Base-by-base conservation (phyloP, 768 basidiomycete genomes). In the Chalciporus sphaerocephalus region DNA sequence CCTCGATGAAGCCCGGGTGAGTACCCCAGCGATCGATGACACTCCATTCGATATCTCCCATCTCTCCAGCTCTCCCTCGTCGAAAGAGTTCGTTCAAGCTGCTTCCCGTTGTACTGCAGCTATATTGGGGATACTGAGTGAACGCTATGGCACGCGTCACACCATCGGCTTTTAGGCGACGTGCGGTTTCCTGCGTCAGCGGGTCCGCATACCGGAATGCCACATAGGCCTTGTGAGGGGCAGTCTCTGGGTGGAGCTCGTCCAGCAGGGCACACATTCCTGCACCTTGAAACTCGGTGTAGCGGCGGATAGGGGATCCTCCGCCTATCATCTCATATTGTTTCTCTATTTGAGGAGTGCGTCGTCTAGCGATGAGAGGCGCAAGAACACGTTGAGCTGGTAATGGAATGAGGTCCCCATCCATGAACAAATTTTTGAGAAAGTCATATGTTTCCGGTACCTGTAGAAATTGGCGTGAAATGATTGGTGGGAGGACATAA, bases 1-100 rank as follows among this genome's bases (percentile, higher is more conserved):
- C 90, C 75, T 98, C 92, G 49, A 99, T 78, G 58, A 98, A 88
- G 4, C 96, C 96, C 5, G 86, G 76, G 64, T 99, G 90, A 9
- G 91, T 92, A 8, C 92, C 93, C 96, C 96, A 99, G 21, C 96
- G 80, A 69, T 99, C 96, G 60, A 99, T 87, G 6, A 98, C 93
- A 62, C 90, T 95, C 96, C 96, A 99, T 58, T 92, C 79, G 18
- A 99, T 76, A 55, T 74, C 73, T 40, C 76, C 85, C 53, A 74
- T 68, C 42, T 79, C 83, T 22, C 83, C 85, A 28, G 72, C 69
- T 57, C 74, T 79, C 41, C 80, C 79, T 57, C 67, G 70, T 62
- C 86, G 72, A 58, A 79, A 94, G 21, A 99, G 69, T 64, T 99
- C 96, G 59, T 98, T 99, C 60, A 99, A 62, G 64, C 91, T 94